Base-by-base conservation (phyloP, 257 asterid genomes). In the Solanum dulcamara region DNA sequence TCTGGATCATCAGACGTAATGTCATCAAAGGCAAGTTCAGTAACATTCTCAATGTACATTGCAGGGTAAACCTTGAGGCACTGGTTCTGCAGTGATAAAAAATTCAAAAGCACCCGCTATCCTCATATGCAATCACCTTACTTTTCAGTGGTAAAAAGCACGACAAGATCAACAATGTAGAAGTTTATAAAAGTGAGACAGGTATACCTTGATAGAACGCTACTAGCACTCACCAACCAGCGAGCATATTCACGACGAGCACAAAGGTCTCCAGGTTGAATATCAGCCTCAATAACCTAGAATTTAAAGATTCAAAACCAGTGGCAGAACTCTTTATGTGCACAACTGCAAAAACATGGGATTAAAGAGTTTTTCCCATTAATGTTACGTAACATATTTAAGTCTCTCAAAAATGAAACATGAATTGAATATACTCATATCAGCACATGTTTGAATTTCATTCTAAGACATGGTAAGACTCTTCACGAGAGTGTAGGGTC, bases 1-100 rank as follows among this genome's bases (percentile, higher is more conserved):
- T 96, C 99, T 86, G 98, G 98, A 87, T 96, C 98, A 86, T 92
- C 93, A 28, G 95, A 91, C 68, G 94, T 92, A 89, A 96, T 90
- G 89, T 96, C 99, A 90, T 96, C 98, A 87, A 92, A 96, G 86
- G 98, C 98, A 90, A 96, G 98, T 86, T 96, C 98, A 50, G 98
- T 92, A 85, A 92, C 89, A 90, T 95, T 93, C 86, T 96, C 98
- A 51, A 95, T 96, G 92, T 90, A 96, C 98, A 96, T 96, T 85
- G 99, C 99, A 81, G 99, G 98, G 88, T 95, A 95, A 82, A 95
- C 98, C 90, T 96, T 79, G 98, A 93, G 81, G 94, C 89, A 46
- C 92, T 89, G 90, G 88, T 95, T 93, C 99, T 96, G 89, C 83
- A 44, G 64, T 75, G 28, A 59, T 38, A 10, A 10, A 59, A 1